These are phyloP conservation scores for Hygrophila difformis DNA, from an alignment of 257 asterid species.

Conservation along the genomic window DNA sequence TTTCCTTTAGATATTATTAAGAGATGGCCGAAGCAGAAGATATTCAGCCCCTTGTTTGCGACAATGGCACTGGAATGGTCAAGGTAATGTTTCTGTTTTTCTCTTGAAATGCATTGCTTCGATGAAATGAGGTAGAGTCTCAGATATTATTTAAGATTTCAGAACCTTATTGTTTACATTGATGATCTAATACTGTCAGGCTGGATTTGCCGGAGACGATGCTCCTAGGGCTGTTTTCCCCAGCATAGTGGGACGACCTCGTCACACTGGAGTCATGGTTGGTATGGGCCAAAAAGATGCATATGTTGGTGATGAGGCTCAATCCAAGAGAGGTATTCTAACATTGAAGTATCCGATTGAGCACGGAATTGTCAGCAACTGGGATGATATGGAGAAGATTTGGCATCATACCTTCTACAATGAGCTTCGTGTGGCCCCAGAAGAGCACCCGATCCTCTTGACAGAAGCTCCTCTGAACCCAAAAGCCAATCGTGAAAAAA, in stretches of 20 bases:
- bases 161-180: slow-evolving; percentile 9
- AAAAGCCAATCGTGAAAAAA: slow-evolving; percentile 35
- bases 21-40: no score
- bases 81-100: slow-evolving; percentile 16
- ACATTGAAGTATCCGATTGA: slow-evolving; percentile 45
- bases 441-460: slow-evolving; percentile 35
- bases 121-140: neutral
- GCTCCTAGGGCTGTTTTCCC: slow-evolving; percentile 55
- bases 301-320: slow-evolving; percentile 33
- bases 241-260: slow-evolving; percentile 48
- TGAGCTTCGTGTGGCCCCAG: slow-evolving; percentile 41
- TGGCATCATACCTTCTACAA: slow-evolving; percentile 47
- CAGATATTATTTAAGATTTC: neutral
- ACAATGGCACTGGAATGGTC: no score
- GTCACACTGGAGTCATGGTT: slow-evolving; percentile 53
- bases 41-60: no score
- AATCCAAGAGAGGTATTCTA: slow-evolving; percentile 57
- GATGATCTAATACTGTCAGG: slow-evolving; percentile 21
- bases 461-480: slow-evolving; percentile 38
- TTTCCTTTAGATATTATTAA: slow-evolving; percentile 16
- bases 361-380: slow-evolving; percentile 47
- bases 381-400: slow-evolving; percentile 56
- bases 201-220: slow-evolving; percentile 55
- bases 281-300: slow-evolving; percentile 54
- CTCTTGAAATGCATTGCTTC: neutral